A percentile compares a stretch with the other conserved stretches of the same genome.
Evolutionary conservation across 371 early-diverging fungal species (phyloP).

Genomic region (Dinochytrium kinnereticum): DNA sequence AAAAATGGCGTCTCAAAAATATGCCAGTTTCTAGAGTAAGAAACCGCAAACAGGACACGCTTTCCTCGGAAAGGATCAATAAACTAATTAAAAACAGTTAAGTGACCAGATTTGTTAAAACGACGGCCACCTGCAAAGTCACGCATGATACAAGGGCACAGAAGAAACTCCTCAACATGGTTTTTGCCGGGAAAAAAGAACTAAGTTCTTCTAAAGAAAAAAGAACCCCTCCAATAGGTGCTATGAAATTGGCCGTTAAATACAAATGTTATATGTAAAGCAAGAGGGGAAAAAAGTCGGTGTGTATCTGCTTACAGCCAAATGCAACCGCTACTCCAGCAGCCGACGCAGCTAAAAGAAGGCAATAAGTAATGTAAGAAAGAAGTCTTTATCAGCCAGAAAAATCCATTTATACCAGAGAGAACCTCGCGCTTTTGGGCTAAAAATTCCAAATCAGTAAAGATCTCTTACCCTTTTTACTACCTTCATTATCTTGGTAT

Average conservation of each 20-base stretch:
- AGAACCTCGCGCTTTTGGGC: constrained; percentile 87
- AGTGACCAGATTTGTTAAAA: neutral
- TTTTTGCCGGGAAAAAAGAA: constrained; percentile 89
- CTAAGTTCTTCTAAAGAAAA: constrained; percentile 94
- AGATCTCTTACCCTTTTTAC: constrained; percentile 33
- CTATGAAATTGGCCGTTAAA: constrained; percentile 36
- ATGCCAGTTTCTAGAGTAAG: constrained; percentile 87
- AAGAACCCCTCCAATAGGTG: constrained; percentile 94
- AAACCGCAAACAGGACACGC: constrained; percentile 91
- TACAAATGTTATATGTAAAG: neutral
- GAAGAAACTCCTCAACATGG: constrained; percentile 91
- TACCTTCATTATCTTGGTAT: constrained; percentile 58
- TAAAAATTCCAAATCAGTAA: neutral
- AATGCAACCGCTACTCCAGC: constrained; percentile 96
- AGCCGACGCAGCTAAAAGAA: constrained; percentile 76
- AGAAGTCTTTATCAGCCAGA: neutral
- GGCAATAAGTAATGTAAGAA: neutral
- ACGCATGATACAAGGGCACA: constrained; percentile 92
- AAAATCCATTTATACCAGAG: no score
- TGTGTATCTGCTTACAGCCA: constrained; percentile 56
- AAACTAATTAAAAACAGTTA: constrained; percentile 46
- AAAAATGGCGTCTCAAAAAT: constrained; percentile 84
- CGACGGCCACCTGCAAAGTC: constrained; percentile 68
- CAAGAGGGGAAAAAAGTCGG: neutral
- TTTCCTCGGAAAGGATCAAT: constrained; percentile 68